Percentiles rank a stretch among this genome's conserved stretches.
These are phyloP conservation scores for Thermochaetoides thermophila DNA, from an alignment of 495 filamentous ascomycete genomes.

Conservation along the genomic window DNA sequence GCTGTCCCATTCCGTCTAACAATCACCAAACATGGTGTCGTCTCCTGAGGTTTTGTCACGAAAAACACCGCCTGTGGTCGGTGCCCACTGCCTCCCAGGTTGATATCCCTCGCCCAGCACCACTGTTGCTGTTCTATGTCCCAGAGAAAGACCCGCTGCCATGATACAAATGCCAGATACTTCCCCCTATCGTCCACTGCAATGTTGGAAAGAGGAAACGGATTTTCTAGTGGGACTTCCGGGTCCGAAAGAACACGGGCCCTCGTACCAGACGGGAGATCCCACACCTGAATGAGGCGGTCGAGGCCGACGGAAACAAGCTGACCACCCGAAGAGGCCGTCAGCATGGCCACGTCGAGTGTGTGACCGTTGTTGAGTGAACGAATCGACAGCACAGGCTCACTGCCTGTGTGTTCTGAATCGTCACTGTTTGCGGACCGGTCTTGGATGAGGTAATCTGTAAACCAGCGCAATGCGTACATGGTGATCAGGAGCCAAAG, in stretches of 20 bases:
- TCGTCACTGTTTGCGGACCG: slow-evolving; percentile 23
- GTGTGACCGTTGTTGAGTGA: slow-evolving; percentile 44
- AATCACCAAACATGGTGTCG: slow-evolving; percentile 33
- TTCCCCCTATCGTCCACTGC: slow-evolving; percentile 43
- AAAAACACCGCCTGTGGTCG: slow-evolving; percentile 47
- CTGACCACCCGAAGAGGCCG: slow-evolving; percentile 39
- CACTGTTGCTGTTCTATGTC: slow-evolving; percentile 37
- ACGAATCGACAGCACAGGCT: slow-evolving; percentile 39
- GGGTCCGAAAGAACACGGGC: slow-evolving; percentile 26
- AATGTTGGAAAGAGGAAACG: slow-evolving; percentile 44
- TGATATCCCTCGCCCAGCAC: slow-evolving; percentile 29
- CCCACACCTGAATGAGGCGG: slow-evolving; percentile 44
- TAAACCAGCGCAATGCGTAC: slow-evolving; percentile 43
- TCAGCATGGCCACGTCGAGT: slow-evolving; percentile 48
- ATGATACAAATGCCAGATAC: slow-evolving; percentile 49
- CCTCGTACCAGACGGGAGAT: slow-evolving; percentile 29
- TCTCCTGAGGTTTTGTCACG: slow-evolving; percentile 16
- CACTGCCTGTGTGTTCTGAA: slow-evolving; percentile 25
- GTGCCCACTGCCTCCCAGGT: slow-evolving; percentile 36
- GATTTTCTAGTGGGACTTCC: slow-evolving; percentile 19
- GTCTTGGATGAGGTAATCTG: slow-evolving; percentile 50
- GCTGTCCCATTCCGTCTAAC: slow-evolving; percentile 44
- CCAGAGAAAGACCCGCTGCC: slow-evolving; percentile 41
- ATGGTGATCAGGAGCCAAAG: slow-evolving; percentile 39
- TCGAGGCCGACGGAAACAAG: slow-evolving; percentile 54